Conservation (phyloP, 2,329 filamentous ascomycete genomes). For the Talaromyces rugulosus region DNA sequence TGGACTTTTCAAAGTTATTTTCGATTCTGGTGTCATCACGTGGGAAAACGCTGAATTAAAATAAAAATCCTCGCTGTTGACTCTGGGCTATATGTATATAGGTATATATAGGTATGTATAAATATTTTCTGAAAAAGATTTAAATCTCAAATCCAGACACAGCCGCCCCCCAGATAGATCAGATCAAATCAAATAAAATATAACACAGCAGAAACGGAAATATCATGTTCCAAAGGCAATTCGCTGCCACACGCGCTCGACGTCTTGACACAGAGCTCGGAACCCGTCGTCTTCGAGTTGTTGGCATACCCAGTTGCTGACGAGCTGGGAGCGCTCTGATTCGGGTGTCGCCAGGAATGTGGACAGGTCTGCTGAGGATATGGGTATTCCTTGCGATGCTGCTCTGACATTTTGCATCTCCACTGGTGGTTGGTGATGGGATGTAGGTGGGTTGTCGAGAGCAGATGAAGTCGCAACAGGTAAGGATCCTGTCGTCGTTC, state of each 20-base stretch:
- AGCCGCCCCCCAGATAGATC: neutral
- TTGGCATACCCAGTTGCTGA: constrained; percentile 40
- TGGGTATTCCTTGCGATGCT: neutral
- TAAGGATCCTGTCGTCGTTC: neutral
- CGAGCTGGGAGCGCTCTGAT: constrained; percentile 26
- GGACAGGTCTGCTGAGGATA: constrained; percentile 23
- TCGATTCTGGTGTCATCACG: neutral
- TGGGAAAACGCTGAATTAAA: neutral
- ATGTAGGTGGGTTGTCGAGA: neutral
- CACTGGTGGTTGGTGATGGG: neutral
- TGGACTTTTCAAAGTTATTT: too few relatives aligned
- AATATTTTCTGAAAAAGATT: neutral
- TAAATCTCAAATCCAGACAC: neutral
- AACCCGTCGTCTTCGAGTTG: constrained; percentile 40
- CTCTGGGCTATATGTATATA: neutral
- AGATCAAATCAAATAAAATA: neutral
- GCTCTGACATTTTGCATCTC: neutral
- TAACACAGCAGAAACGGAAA: neutral
- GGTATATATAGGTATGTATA: neutral
- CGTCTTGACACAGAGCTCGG: constrained; percentile 34
- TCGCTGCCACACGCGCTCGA: constrained; percentile 38
- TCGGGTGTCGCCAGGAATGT: constrained; percentile 27
- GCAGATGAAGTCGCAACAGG: neutral
- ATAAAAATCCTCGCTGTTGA: neutral
- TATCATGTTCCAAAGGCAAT: constrained; percentile 33